Base-by-base conservation (phyloP, 2,329 filamentous ascomycete genomes). In the Tolypocladium sp. region DNA sequence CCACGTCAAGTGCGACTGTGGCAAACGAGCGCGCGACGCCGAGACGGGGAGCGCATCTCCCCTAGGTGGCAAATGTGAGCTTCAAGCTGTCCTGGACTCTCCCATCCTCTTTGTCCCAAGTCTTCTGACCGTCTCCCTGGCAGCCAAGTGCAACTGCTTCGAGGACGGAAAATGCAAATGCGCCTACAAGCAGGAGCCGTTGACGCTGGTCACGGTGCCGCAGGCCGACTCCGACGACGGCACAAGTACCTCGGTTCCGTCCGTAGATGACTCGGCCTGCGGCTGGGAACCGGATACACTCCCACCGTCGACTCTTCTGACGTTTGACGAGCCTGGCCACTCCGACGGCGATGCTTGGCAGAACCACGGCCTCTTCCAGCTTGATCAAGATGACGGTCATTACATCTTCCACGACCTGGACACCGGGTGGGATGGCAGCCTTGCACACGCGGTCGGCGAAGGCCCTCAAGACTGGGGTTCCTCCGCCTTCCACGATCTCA, bases 1-100 rank as follows among this genome's bases (percentile, higher is more conserved):
- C 13, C 57, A 58, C 38, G 51, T 54, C 44, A 58, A 53, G 37
- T 58, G 57, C 49, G 51, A 54, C 30, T 58, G 57, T 15, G 57
- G 46, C 38, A 53, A 56, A 35, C 41, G 55, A 20, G 55, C 55
- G 27, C 55, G 55, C 10, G 55, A 46, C 20, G 55, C 20, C 30
- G 49, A 13, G 9, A n/a, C 9, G 17, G 49, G 30, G 8, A 52
- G 20, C 30, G 49, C 17, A 35, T 52, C 49, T 13, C 49, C 49
- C 30, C 49, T 4, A 2, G 30, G 49, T 22, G 49, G 30, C 49
- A 22, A 52, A 52, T 35, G 49, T 52, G 49, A 52, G 49, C 17
- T 15, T 22, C 30, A 6, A 33, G 46, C 27, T 12, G 30, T 35
- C 27, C 17, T 13, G 4, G 20, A 4, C 10, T 8, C 38, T 3